Evolutionary conservation across 345 rosid genomes (phyloP).

Genomic region (Kandelia obovata): DNA sequence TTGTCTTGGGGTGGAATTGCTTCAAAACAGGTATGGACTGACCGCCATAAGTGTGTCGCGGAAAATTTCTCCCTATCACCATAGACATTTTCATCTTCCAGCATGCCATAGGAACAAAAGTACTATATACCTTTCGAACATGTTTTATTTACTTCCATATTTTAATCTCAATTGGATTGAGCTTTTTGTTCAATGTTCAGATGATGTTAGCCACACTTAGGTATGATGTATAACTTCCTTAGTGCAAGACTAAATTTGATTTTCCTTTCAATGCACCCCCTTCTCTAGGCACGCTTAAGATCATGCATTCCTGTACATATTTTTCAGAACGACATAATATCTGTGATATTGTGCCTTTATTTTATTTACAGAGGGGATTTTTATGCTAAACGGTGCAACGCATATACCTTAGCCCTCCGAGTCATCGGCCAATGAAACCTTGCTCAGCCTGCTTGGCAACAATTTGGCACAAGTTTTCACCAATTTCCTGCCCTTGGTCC

Average conservation of each 20-base stretch:
- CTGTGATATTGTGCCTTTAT: too few relatives aligned
- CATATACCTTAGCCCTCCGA: constrained; percentile 12
- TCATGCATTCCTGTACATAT: background rate
- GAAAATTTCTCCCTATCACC: too few relatives aligned
- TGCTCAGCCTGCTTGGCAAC: constrained; percentile 48
- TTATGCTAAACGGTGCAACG: background rate
- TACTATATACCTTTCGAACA: background rate
- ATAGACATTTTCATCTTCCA: too few relatives aligned
- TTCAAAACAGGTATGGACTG: too few relatives aligned
- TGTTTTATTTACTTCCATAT: background rate
- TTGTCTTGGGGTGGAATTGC: too few relatives aligned
- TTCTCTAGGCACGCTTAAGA: background rate
- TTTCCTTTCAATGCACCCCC: background rate
- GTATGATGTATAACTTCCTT: too few relatives aligned
- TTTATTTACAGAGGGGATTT: background rate
- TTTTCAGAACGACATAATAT: background rate
- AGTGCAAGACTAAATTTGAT: too few relatives aligned
- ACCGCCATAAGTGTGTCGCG: too few relatives aligned
- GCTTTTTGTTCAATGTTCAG: background rate
- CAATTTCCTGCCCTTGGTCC: constrained; percentile 25
- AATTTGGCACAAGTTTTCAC: constrained; percentile 16
- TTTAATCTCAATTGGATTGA: background rate
- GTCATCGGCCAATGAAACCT: constrained; percentile 48
- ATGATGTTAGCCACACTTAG: too few relatives aligned
- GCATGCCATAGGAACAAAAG: background rate